Evolutionary conservation across 2,329 filamentous ascomycete genomes (phyloP), one percentile per base, ranked within the genome.

Genomic region (Microascus cirrosus): DNA sequence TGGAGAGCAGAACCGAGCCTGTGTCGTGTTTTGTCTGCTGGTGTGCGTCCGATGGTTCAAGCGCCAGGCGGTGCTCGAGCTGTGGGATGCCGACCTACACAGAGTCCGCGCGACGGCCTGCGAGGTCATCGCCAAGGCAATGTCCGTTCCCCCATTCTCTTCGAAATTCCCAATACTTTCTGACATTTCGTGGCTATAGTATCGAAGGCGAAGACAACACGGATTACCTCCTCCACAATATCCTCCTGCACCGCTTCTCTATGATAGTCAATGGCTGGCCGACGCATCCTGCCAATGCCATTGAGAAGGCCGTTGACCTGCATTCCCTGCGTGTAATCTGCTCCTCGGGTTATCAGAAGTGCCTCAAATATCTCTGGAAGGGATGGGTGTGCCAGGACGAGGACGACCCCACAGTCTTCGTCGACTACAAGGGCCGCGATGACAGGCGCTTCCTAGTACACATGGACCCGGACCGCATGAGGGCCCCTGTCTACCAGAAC

Each of bases 351-450:
- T 99, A 97, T 70, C 94, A 97, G 63, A 96, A 95, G 73, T 97
- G 93, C 68, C 90, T 97, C 66, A 83, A 80, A 61, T 90, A 95
- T 67, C 84, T 99, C 10, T 99, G 94, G 94, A 84, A 85, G 61
- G 94, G 94, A 24, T 99, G 94, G 94, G 77, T 97, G 10, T 85
- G 96, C n/a, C 94, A 99, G 69, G 90, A 96, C 63, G 91, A 96
- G 65, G 80, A 92, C 55, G 92, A 97, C 64, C 88, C 93, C 0
- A 84, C 86, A n/a, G 85, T 84, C 56, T 99, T 99, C 68, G 81
- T 96, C 57, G 86, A 92, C 67, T 99, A 95, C 76, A 83, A 86
- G 64, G 79, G 90, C 60, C 90, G 90, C 68, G 89, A 86, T 60
- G 89, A 92, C 68, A 85, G 84, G 1, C 80, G 77, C 52, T 95